Evolutionary conservation across 805 yeast genomes (phyloP), one percentile per base, ranked within the genome.

Genomic region (Yarrowia osloensis): DNA sequence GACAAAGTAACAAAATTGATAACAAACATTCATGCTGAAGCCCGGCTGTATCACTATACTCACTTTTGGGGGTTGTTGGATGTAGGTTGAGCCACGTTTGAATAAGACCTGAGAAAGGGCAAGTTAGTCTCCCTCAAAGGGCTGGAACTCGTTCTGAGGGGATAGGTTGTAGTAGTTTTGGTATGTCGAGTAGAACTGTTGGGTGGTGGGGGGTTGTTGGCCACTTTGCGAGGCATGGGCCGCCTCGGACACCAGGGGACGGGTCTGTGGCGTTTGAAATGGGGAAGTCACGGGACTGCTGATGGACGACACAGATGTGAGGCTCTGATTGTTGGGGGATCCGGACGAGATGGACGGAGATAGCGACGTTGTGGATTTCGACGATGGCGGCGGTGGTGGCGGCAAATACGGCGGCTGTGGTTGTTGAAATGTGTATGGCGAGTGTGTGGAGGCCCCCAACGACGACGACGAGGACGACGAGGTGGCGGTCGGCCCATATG

Each of bases 101-200:
- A 39, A 39, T 39, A 39, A 11, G 42, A n/a, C 21, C 4, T 4
- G 12, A 6, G 12, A 13, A 52, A 52, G 17, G 28, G 37, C 55
- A 11, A 31, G 21, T 26, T 39, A 54, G n/a, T 37, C 62, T 15
- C 62, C 61, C 35, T 54, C 62, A 26, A 54, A 54, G 7, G 44
- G 62, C 63, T 39, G 63, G 21, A 39, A 57, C 37, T 57, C 63
- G 40, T 39, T 40, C 19, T 57, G 63, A 15, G 44, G 61, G 12
- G 63, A 57, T 7, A 57, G 8, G 15, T 57, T 57, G 63, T 57
- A 57, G 49, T 57, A 57, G 47, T 57, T 57, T 57, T 57, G 63
- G 26, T 57, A 57, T 3, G 50, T 26, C 12, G 50, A 46, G 50
- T 46, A 46, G 33, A 46, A 46, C 2, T 46, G 29, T 26, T 26